Evolutionary conservation across 768 basidiomycete species (phyloP), one percentile per base, ranked within the genome.

Genomic region (Cyclocybe aegerita): DNA sequence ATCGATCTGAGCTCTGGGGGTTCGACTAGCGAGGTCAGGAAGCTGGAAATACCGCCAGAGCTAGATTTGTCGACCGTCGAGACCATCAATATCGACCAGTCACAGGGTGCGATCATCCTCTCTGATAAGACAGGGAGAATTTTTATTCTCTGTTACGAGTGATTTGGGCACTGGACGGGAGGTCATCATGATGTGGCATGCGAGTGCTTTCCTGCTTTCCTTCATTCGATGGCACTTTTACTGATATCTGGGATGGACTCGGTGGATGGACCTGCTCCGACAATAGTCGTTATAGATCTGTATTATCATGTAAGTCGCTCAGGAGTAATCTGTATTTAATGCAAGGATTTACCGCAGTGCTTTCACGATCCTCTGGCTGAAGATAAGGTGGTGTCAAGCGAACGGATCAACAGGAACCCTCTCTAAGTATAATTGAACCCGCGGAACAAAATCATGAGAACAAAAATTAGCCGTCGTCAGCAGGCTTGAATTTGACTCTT

Each of bases 31-130:
- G 61, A 72, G 52, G 85, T 83, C 46, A 70, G 78, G 55, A 88
- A 85, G 44, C 67, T 89, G 29, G 79, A 80, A 52, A 76, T 82
- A 4, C 87, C 87, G 1, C 73, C 75, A 0, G 87, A 86, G 53
- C 65, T 89, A 50, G 79, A 88, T 58, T 64, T 88, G 53, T 78
- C 82, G 42, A 66, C 63, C 35, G 84, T 88, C 29, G 86, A 88
- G 70, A 88, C 85, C 55, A 85, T 89, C 58, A 87, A 87, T 63
- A 85, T 89, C 45, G 87, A 89, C 62, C 87, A 89, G 70, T 78
- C 75, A 35, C 87, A 89, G 60, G 87, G 86, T 1, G 82, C 85
- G 7, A 77, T 88, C 36, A 86, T 88, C 52, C 65, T 89, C 46
- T 84, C 82, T 32, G 81, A 85, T 50, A 81, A 73, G 69, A 74